Evolutionary conservation across 768 basidiomycete species (phyloP), one percentile per base, ranked within the genome.

Genomic region (Tylopilus cervinicoccineus): DNA sequence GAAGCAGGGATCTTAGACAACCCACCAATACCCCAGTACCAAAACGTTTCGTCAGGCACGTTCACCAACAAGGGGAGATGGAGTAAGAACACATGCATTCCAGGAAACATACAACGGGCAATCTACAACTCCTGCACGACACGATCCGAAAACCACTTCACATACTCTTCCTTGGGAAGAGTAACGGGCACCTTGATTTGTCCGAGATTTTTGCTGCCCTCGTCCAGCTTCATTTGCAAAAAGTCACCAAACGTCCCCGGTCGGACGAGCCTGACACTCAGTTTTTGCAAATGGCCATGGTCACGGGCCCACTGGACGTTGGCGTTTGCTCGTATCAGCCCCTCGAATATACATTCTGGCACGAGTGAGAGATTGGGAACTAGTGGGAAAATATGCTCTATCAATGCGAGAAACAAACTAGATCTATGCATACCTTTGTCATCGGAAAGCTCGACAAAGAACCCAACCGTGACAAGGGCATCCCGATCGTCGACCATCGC

Each of bases 121-220:
- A 23, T 10, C 45, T 42, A 55, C 28, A 50, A 22, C 29, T 62
- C 60, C 16, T 17, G 19, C 9, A 52, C 23, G 10, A 61, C 60
- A 31, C 44, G 50, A 14, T 38, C 13, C 38, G 26, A 36, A 14
- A 61, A 43, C 60, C 60, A 61, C 7, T 48, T 22, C 2, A 47
- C 41, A 1, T 45, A 42, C 4, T 26, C 26, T n/a, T n/a, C n/a
- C 19, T 61, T 50, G 24, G 50, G 52, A 5, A 62, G 14, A 26
- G 59, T 50, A 13, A 64, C 51, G 0, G 59, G 62, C 32, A 65
- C 49, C 13, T 63, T 63, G 37, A 59, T 31, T 22, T 59, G 57
- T 11, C 54, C 57, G 6, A 47, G 12, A 16, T 19, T 40, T 1
- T 36, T 22, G 2, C 44, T 44, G 1, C 48, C 41, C 29, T 46